Evolutionary conservation across 345 rosid genomes (phyloP), one percentile per base, ranked within the genome.

Genomic region (Turritis glabra): DNA sequence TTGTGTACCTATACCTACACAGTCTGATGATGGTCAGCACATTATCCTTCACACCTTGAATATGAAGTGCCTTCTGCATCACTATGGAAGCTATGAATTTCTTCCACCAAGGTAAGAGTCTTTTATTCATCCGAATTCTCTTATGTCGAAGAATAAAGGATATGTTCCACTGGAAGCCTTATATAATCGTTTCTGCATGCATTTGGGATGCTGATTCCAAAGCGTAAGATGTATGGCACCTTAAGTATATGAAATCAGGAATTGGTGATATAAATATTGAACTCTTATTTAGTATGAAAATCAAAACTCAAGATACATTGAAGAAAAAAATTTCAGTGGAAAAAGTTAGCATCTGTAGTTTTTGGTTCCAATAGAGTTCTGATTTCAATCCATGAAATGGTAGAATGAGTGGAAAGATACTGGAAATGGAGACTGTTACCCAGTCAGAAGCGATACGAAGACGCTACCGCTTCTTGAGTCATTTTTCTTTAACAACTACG

Each of bases 21-120:
- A 95, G 99, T 96, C 85, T 53, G 83, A 80, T 78, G 99, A 95
- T 75, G 99, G 99, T 64, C 97, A 95, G 83, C 89, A 85, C 76
- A 77, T 92, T 76, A 87, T 95, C 83, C 89, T 95, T 77, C 97
- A 92, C 55, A 81, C 93, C 8, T 77, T 90, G 72, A 92, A 90
- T 70, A 76, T 95, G 96, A 92, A 90, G 75, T 86, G 97, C 76
- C 97, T 94, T 73, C 79, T 91, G 64, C 91, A 88, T 71, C 90
- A 92, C 78, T 92, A 89, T 77, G 97, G 99, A 59, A 87, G 87
- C 86, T 82, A 84, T 77, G 93, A 83, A 77, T 74, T 75, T 69
- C 86, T 90, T 74, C 99, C 98, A 2, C 79, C 75, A 55, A 75
- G 82, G 82, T 79, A 69, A 44, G 69, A 66, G 22, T 50, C 23